Percentiles rank a stretch among this genome's conserved stretches.
Evolutionary conservation across 257 asterid genomes (phyloP).

Genomic region (Cinchona pubescens): DNA sequence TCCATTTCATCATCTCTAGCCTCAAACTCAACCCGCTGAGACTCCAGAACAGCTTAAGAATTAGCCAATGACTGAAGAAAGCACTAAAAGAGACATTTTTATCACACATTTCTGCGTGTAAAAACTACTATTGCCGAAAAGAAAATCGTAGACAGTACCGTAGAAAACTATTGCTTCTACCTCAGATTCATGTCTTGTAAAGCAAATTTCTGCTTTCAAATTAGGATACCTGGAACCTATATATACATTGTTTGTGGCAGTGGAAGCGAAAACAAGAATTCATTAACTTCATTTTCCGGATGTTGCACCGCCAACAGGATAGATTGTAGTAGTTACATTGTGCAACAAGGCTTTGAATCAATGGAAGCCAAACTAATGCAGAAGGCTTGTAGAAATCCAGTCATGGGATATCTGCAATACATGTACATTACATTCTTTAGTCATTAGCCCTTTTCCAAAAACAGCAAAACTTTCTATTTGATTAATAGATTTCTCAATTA

Average conservation of each 20-base stretch:
- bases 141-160: neutral
- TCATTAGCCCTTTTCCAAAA: neutral
- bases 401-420: conserved; percentile 76
- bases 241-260: neutral
- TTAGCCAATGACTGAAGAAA: neutral
- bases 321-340: conserved; percentile 41
- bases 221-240: neutral
- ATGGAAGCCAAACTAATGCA: conserved; percentile 87
- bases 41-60: neutral
- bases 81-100: neutral
- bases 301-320: neutral
- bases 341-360: conserved; percentile 89
- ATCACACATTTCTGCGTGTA: neutral
- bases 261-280: neutral
- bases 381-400: conserved; percentile 93
- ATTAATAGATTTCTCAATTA: no score
- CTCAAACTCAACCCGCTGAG: neutral
- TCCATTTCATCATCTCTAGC: neutral
- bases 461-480: neutral
- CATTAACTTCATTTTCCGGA: neutral
- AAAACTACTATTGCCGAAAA: neutral
- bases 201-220: neutral
- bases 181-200: neutral
- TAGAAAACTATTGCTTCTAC: neutral
- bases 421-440: neutral